phyloP scores from a whole-genome alignment of 2,329 filamentous ascomycete genomes.

The Erysiphe pulchra region DNA sequence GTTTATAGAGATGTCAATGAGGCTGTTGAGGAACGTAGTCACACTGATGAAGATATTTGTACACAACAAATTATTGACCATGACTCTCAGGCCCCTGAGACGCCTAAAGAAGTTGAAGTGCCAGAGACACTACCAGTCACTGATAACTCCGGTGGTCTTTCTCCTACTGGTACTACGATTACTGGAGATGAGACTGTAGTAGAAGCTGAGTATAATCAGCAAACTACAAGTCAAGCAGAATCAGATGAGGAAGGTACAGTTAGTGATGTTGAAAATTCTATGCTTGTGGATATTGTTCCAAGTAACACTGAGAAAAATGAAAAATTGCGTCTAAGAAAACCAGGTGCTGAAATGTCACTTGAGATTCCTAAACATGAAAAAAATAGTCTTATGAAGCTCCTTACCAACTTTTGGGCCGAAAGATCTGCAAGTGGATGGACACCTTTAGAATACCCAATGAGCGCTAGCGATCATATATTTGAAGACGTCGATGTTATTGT shows the following conservation, averaged over 20 bases:
- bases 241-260: slow-evolving; percentile 40
- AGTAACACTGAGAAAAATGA: slow-evolving; percentile 36
- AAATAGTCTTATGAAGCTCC: slow-evolving; percentile 77
- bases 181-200: slow-evolving; percentile 11
- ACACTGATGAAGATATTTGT: slow-evolving; percentile 33
- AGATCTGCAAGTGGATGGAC: slow-evolving; percentile 88
- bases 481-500: slow-evolving; percentile 93
- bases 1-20: slow-evolving; percentile 87
- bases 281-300: slow-evolving; percentile 41
- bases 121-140: slow-evolving; percentile 9
- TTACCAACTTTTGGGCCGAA: slow-evolving; percentile 97
- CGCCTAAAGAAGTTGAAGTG: slow-evolving; percentile 6
- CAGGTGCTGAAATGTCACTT: slow-evolving; percentile 31
- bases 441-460: slow-evolving; percentile 74
- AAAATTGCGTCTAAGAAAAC: slow-evolving; percentile 25
- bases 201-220: slow-evolving; percentile 19
- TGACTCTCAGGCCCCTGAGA: slow-evolving; percentile 5
- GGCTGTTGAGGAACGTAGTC: slow-evolving; percentile 59
- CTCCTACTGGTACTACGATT: slow-evolving; percentile 10
- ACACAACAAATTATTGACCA: slow-evolving; percentile 14
- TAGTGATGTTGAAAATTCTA: slow-evolving; percentile 48
- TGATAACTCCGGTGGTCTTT: slow-evolving; percentile 5
- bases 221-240: slow-evolving; percentile 29
- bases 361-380: slow-evolving; percentile 84
- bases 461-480: slow-evolving; percentile 77